Base-by-base conservation (phyloP, 345 rosid genomes). In the Ceriops zippeliana region DNA sequence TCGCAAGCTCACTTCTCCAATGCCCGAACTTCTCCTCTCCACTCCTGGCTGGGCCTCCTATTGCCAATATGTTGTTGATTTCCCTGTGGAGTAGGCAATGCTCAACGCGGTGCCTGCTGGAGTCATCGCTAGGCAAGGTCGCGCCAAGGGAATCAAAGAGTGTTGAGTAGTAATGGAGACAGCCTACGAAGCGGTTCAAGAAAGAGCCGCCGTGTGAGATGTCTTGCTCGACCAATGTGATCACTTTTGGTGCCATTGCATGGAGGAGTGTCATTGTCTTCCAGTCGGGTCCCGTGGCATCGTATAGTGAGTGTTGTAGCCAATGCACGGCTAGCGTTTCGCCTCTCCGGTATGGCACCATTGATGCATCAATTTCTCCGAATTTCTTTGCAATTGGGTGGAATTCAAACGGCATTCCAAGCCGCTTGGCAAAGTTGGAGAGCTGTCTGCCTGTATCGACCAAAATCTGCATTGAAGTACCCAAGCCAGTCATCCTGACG, bases 161-260 rank as follows among this genome's bases (percentile, higher is more conserved):
- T 51, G 90, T 80, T 0, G 93, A 83, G 75, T 84, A 85, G 74
- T 80, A 86, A 66, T 88, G 90, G 27, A 88, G 85, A 17, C 84
- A 83, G 6, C 87, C 85, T 1, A 85, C 93, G 51, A 88, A 86
- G 1, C 93, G 84, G 82, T 88, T 90, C 52, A 86, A 67, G 72
- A 86, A 88, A 0, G 87, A 79, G 1, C 89, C 90, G 0, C 82
- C 82, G 26, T 84, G 84, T 2, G 77, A 75, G 19, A 85, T 72
- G 54, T 88, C 93, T 75, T 83, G 90, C 76, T 86, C 93, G 0
- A 86, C 86, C 32, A 88, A 73, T 2, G 93, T 88, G 52, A 86
- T 70, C 20, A 86, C 69, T 58, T 78, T 68, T 0, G 89, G 93
- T 1, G 82, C 56, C 58, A 86, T 1, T 69, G 82, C 82, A 38